Base-by-base conservation (phyloP, 768 basidiomycete genomes). In the Nevesoporus exiguus region DNA sequence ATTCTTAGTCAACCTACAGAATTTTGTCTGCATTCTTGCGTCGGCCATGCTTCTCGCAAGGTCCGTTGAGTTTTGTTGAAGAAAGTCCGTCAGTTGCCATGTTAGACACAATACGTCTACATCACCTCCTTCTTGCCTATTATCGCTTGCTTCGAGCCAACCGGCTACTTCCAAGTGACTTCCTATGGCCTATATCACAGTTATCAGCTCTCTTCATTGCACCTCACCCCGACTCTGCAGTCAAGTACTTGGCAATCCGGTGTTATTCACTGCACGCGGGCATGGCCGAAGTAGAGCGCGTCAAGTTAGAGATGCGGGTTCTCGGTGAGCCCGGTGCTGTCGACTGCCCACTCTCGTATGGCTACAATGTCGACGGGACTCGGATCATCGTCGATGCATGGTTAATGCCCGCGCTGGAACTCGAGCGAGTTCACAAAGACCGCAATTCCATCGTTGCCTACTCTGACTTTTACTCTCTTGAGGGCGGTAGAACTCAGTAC, bases 131-230 rank as follows among this genome's bases (percentile, higher is more conserved):
- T 30, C 76, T 96, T 41, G 81, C 89, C 1, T 91, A 94, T 63
- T 89, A 89, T 65, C 85, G 94, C 36, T 78, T 96, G 46, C 75
- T 94, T 17, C 77, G 80, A 64, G 83, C 83, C 22, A 93, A 90
- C 66, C 83, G 84, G 15, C 74, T 82, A 56, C 77, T 94, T 19
- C 85, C 91, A 3, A 55, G 64, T 15, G 71, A 80, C 15, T 71
- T 84, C n/a, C 62, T 71, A 31, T 96, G 93, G 93, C 67, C 81
- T 3, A 49, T 73, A 14, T 64, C 71, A 1, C 68, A 74, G 6
- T 68, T 85, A 10, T 74, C 76, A 27, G 49, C 56, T 17, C 67
- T 85, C 4, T 71, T 83, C 42, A 67, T 63, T 45, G 72, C 79
- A 0, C 72, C 84, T 22, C 78, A 84, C 57, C 79, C 84, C 11